Evolutionary conservation across 768 basidiomycete species (phyloP), one percentile per base, ranked within the genome.

Genomic region (Strobilomyces dryophilus): DNA sequence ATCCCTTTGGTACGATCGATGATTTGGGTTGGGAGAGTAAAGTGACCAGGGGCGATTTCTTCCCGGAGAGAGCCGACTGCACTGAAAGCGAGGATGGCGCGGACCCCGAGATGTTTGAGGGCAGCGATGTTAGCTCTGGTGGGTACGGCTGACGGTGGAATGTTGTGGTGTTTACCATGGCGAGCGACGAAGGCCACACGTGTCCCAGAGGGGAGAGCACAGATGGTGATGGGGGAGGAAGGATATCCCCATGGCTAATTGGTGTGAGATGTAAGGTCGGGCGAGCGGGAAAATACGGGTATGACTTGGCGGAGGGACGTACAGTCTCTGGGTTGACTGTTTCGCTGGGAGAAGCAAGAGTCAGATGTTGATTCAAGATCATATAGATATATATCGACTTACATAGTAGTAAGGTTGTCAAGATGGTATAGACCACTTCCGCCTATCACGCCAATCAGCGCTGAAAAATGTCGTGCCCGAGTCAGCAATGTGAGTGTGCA

Each of bases 1-100:
- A 95, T 75, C 11, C 94, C 92, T 73, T 98, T 98, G 24, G 95
- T 98, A 49, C 95, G 82, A 70, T 98, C 95, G 69, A 98, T 98
- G 74, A 98, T 88, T 71, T 98, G 95, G 32, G 79, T 77, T 2
- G 95, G 94, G 40, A 98, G 81, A 48, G 82, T 77, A 69, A 98
- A 93, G 55, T 92, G 84, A 24, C 95, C 94, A 0, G 94, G 94
- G 31, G 82, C 69, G 70, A 98, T 91, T 63, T 97, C 93, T 68
- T 99, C 95, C 40, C 92, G 82, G 11, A 99, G 79, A 9, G 91
- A 94, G 26, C 95, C 95, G 42, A 98, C 95, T 17, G 95, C 95
- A 35, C 88, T 90, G 79, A 98, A 98, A 8, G 94, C 93, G 59
- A 98, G 76, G 66, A 98, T 82, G 45, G 84, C 90, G 58, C 85